Evolutionary conservation across 306 rosid species (phyloP).

Genomic region (Castanea mollissima): DNA sequence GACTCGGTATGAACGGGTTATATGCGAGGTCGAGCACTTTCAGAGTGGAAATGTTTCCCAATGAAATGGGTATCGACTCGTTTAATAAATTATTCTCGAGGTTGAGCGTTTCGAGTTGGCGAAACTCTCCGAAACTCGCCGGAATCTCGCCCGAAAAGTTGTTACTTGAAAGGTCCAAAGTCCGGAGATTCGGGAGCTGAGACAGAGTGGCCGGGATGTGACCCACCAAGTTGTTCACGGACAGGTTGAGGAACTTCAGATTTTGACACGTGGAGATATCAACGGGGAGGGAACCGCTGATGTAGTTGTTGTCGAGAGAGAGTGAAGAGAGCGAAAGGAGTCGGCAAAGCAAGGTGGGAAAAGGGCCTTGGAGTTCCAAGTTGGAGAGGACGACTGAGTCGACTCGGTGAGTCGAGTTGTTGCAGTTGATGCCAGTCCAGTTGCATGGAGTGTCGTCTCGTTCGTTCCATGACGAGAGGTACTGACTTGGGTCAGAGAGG

Average conservation of each 20-base stretch:
- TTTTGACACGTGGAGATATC: slow-evolving; percentile 30
- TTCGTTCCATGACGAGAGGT: slow-evolving; percentile 53
- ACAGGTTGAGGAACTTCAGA: slow-evolving; percentile 49
- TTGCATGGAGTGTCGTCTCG: slow-evolving; percentile 55
- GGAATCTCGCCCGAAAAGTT: slow-evolving; percentile 70
- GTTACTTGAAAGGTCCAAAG: slow-evolving; percentile 56
- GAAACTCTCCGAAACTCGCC: slow-evolving; percentile 36
- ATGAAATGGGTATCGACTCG: slow-evolving; percentile 46
- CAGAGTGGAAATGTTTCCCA: slow-evolving; percentile 48
- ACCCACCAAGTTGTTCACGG: slow-evolving; percentile 50
- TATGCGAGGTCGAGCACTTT: slow-evolving; percentile 49
- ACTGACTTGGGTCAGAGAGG: slow-evolving; percentile 43
- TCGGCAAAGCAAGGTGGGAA: slow-evolving; percentile 56
- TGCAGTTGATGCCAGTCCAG: slow-evolving; percentile 53
- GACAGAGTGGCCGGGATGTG: slow-evolving; percentile 43
- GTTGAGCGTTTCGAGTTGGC: slow-evolving; percentile 30
- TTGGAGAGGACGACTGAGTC: slow-evolving; percentile 35
- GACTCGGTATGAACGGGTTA: slow-evolving; percentile 39
- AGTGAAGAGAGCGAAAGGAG: slow-evolving; percentile 55
- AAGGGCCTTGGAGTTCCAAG: slow-evolving; percentile 37
- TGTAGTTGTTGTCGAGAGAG: slow-evolving; percentile 39
- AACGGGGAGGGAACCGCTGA: slow-evolving; percentile 33
- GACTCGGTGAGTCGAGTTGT: slow-evolving; percentile 28
- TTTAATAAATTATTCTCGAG: slow-evolving; percentile 43
- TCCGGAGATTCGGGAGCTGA: slow-evolving; percentile 30